Evolutionary conservation across 345 rosid species (phyloP), one percentile per base, ranked within the genome.

Genomic region (Turritis glabra): DNA sequence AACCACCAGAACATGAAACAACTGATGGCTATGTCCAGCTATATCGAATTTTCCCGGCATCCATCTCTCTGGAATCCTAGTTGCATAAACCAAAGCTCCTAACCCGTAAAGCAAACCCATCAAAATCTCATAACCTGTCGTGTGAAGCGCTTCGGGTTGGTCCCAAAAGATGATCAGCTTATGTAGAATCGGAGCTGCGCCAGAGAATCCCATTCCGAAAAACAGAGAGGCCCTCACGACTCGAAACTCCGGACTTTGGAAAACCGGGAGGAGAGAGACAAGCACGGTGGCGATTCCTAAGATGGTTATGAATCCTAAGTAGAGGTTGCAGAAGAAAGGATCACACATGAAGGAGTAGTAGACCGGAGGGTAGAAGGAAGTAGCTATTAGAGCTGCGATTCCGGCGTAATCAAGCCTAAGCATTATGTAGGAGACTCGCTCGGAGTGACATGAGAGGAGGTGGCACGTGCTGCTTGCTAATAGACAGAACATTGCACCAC

Each of bases 401-500:
- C 96, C 97, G 0, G 95, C 92, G 63, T 91, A 94, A 56, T 94
- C 98, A 0, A 94, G 85, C 78, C 98, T 85, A 37, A 88, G 95
- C 98, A 94, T 83, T 65, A 94, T 94, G 85, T 90, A 91, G 14
- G 97, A 78, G 23, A 88, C 50, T 30, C 95, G 83, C 78, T 85
- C 77, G 0, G 97, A 94, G 79, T 91, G 98, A 85, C 98, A 94
- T 0, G 97, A 91, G 53, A 90, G 82, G 64, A 94, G 96, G 68
- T 94, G 97, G 75, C 95, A 94, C 0, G 85, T 79, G 71, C 98
- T 94, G 84, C 97, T 91, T 5, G 93, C 88, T 26, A 94, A 86
- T 75, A 94, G 77, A 83, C 98, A 91, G 85, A 94, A 94, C 97
- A 94, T 91, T 4, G 97, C 98, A 0, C 98, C 98, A 0, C 96